A percentile compares a stretch with the other conserved stretches of the same genome.
phyloP scores from a whole-genome alignment of 208 protist genomes.

The Crithidia acanthocephali region DNA sequence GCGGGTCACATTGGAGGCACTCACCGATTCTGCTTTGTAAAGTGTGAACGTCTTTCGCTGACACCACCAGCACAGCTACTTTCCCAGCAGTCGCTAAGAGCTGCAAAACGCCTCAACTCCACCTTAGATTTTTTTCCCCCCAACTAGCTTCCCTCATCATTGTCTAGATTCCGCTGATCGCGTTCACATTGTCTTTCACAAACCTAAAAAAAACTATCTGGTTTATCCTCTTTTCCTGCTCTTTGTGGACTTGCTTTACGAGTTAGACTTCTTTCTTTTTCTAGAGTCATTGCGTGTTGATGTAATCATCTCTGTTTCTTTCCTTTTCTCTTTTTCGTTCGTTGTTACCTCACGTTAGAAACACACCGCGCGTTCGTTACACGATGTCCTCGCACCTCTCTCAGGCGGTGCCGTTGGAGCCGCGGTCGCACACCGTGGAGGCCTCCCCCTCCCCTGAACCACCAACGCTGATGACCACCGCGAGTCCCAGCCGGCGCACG shows the following conservation, averaged over 20 bases:
- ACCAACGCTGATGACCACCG: not conserved
- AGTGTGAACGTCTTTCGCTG: too few relatives aligned
- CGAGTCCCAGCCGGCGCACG: not conserved
- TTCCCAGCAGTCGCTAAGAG: too few relatives aligned
- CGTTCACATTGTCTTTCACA: too few relatives aligned
- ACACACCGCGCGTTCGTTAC: not conserved
- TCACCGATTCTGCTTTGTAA: too few relatives aligned
- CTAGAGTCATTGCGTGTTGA: not conserved
- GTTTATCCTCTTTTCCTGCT: not conserved
- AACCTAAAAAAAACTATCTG: too few relatives aligned
- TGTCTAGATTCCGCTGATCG: too few relatives aligned
- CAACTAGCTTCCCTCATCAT: too few relatives aligned
- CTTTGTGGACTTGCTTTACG: not conserved
- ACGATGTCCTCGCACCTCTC: not conserved
- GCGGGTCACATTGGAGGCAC: too few relatives aligned
- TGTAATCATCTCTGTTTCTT: not conserved
- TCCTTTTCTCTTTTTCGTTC: not conserved
- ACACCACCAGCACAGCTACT: too few relatives aligned
- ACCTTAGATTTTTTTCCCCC: too few relatives aligned
- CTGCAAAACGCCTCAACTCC: too few relatives aligned
- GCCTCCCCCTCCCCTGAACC: constrained; percentile 5
- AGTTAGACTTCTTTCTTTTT: not conserved
- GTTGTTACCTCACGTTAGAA: too few relatives aligned
- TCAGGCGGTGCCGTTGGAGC: not conserved
- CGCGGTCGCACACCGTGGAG: not conserved